These are phyloP conservation scores for Coemansia pectinata DNA, from an alignment of 192 early-diverging fungal species.

Conservation along the genomic window DNA sequence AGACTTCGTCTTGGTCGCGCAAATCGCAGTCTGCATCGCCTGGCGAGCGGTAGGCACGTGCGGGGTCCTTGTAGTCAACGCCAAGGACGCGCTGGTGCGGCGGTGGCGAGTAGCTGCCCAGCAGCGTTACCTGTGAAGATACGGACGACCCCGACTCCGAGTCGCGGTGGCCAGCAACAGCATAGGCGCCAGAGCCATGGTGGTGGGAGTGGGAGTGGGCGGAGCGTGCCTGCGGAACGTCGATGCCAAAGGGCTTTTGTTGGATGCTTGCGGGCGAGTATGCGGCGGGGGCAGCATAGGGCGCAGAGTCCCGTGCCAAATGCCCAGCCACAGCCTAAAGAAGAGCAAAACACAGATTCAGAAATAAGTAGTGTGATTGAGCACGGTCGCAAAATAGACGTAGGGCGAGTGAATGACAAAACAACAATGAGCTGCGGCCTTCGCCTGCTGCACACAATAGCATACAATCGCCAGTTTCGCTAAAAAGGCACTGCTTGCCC, in stretches of 20 bases:
- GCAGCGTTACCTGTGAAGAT: slow-evolving; percentile 43
- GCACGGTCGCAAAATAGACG: slow-evolving; percentile 8
- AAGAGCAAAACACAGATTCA: slow-evolving; percentile 8
- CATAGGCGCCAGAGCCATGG: not conserved
- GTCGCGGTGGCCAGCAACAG: slow-evolving; percentile 27
- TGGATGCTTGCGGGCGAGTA: slow-evolving; percentile 2
- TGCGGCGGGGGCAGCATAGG: slow-evolving; percentile 3
- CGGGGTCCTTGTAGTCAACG: slow-evolving; percentile 5
- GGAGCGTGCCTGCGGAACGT: slow-evolving; percentile 18
- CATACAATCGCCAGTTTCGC: not conserved
- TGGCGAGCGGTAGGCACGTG: slow-evolving; percentile 3
- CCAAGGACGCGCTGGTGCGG: slow-evolving; percentile 17
- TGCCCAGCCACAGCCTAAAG: slow-evolving; percentile 13
- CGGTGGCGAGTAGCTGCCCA: slow-evolving; percentile 30
- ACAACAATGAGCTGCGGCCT: slow-evolving; percentile 7
- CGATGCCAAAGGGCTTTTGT: slow-evolving; percentile 30
- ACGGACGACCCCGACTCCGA: slow-evolving; percentile 48
- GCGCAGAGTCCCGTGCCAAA: slow-evolving; percentile 14
- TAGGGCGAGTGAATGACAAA: not conserved
- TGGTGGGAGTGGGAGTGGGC: not conserved
- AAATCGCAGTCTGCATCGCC: not conserved
- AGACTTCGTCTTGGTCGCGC: slow-evolving; percentile 48
- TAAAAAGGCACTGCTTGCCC: not conserved
- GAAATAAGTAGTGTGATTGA: slow-evolving; percentile 3
- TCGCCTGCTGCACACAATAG: slow-evolving; percentile 6